A percentile compares a stretch with the other conserved stretches of the same genome.
Conservation (phyloP, 1,284 basidiomycete genomes). For the Cystobasidium slooffiae region DNA sequence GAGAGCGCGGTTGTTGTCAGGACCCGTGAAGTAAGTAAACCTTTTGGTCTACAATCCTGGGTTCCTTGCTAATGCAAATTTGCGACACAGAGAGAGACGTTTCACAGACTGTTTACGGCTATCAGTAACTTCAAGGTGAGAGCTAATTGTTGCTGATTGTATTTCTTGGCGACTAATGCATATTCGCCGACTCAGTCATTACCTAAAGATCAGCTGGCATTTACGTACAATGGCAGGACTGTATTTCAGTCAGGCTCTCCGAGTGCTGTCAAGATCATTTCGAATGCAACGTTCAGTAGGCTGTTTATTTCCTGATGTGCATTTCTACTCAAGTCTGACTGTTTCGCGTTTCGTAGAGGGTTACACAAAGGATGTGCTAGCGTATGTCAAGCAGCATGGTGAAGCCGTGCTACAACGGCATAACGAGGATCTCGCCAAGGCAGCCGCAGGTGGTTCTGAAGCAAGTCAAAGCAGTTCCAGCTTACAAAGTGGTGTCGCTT, state of each 20-base stretch:
- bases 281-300: conserved; percentile 25
- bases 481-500: background rate
- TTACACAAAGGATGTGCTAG: conserved; percentile 8
- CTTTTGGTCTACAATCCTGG: background rate
- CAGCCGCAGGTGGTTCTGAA: background rate
- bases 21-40: conserved; percentile 20
- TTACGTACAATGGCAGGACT: conserved; percentile 34
- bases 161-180: background rate
- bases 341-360: background rate
- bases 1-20: conserved; percentile 13
- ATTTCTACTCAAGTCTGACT: background rate
- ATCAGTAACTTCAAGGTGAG: conserved; percentile 25
- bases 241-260: conserved; percentile 30
- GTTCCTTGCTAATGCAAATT: background rate
- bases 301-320: background rate
- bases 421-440: too few relatives aligned
- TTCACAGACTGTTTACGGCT: conserved; percentile 20
- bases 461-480: background rate
- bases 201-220: background rate
- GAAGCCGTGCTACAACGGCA: background rate
- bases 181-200: background rate
- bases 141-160: background rate
- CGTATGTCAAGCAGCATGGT: background rate
- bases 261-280: conserved; percentile 20
- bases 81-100: conserved; percentile 20